These are phyloP conservation scores for Phoma sp. DNA, from an alignment of 2,329 filamentous ascomycete species.

Conservation along the genomic window DNA sequence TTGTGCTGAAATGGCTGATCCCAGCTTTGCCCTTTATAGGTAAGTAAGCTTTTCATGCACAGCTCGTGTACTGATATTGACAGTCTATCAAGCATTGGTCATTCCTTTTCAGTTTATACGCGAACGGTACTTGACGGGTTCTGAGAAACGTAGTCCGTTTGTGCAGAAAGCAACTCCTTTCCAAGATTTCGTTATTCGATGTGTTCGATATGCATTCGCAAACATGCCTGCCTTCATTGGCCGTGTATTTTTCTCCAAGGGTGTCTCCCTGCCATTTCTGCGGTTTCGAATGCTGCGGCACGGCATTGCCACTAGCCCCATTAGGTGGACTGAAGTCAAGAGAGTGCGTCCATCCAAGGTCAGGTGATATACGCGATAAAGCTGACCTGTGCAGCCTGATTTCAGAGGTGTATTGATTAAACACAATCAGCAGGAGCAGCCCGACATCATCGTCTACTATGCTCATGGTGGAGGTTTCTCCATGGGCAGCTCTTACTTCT, in stretches of 20 bases:
- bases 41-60: slow-evolving; percentile 48
- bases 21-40: slow-evolving; percentile 72
- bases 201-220: slow-evolving; percentile 78
- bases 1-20: slow-evolving; percentile 63
- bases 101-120: slow-evolving; percentile 65
- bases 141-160: slow-evolving; percentile 62
- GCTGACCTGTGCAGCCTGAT: slow-evolving; percentile 42
- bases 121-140: slow-evolving; percentile 61
- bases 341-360: slow-evolving; percentile 49
- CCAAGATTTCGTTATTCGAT: slow-evolving; percentile 78
- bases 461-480: slow-evolving; percentile 83
- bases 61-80: slow-evolving; percentile 35
- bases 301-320: slow-evolving; percentile 66
- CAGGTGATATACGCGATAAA: not conserved
- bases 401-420: slow-evolving; percentile 74
- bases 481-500: slow-evolving; percentile 83
- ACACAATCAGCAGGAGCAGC: slow-evolving; percentile 62
- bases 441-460: slow-evolving; percentile 83
- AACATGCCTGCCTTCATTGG: slow-evolving; percentile 71
- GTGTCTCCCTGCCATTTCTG: slow-evolving; percentile 75
- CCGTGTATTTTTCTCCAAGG: slow-evolving; percentile 77
- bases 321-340: slow-evolving; percentile 67
- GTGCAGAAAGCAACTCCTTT: slow-evolving; percentile 73
- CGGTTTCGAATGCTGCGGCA: slow-evolving; percentile 77
- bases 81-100: slow-evolving; percentile 56